Evolutionary conservation across 2,329 filamentous ascomycete genomes (phyloP).

Genomic region (Tolypocladium endophyticum): DNA sequence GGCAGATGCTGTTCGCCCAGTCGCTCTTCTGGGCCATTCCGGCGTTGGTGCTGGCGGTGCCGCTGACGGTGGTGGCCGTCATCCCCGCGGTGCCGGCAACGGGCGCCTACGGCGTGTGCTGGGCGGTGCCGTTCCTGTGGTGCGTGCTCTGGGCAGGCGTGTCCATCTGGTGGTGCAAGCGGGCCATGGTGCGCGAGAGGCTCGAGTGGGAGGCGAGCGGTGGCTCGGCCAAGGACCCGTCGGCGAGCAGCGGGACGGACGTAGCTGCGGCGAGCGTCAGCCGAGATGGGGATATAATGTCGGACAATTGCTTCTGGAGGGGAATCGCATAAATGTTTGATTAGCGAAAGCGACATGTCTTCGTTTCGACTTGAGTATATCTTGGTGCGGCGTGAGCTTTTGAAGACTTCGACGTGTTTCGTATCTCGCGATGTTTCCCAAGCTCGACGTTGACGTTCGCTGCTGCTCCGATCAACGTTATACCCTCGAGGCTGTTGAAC

Average conservation of each 20-base stretch:
- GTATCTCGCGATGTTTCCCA: background rate
- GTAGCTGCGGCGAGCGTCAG: background rate
- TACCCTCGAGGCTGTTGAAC: background rate
- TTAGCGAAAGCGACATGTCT: background rate
- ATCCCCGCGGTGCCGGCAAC: constrained; percentile 22
- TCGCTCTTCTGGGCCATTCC: constrained; percentile 31
- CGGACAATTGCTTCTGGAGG: background rate
- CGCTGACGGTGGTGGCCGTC: constrained; percentile 25
- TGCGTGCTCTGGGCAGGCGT: constrained; percentile 21
- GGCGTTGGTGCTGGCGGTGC: constrained; percentile 23
- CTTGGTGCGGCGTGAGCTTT: background rate
- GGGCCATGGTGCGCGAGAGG: constrained; percentile 23
- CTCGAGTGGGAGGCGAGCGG: constrained; percentile 22
- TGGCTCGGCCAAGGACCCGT: background rate
- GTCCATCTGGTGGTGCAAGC: constrained; percentile 25
- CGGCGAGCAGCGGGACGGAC: background rate
- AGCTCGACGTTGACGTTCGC: background rate
- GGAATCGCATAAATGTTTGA: background rate
- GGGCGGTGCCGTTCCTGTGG: constrained; percentile 29
- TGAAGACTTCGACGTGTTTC: background rate
- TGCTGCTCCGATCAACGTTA: background rate
- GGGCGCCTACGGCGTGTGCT: constrained; percentile 25
- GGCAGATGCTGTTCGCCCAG: constrained; percentile 27
- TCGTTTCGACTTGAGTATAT: background rate
- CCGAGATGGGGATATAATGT: background rate